phyloP scores from a whole-genome alignment of 1,139 yeast genomes.

The Nakaseomyces bracarensis region DNA sequence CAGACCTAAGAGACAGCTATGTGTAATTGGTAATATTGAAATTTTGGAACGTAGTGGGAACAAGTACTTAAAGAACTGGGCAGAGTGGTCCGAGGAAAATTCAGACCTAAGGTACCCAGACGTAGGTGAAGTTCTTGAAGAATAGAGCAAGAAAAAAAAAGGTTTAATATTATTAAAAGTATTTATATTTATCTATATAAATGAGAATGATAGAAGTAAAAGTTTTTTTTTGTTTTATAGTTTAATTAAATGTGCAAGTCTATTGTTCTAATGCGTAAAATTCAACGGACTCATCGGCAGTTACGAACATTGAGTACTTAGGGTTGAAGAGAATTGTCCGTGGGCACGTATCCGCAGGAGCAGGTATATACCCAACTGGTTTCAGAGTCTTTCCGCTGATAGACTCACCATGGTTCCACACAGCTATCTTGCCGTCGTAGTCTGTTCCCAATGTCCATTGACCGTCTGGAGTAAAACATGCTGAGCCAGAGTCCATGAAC shows the following conservation, averaged over 20 bases:
- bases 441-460: conserved; percentile 60
- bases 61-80: conserved; percentile 58
- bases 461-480: conserved; percentile 78
- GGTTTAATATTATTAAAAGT: not conserved
- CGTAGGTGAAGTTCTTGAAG: conserved; percentile 27
- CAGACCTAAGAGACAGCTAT: conserved; percentile 76
- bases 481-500: conserved; percentile 52
- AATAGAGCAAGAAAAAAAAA: conserved; percentile 2
- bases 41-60: conserved; percentile 40
- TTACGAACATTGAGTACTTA: conserved; percentile 61
- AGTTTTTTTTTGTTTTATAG: no score
- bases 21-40: conserved; percentile 81
- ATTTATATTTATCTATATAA: conserved; percentile 27
- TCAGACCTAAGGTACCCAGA: conserved; percentile 68
- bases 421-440: conserved; percentile 42
- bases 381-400: conserved; percentile 27
- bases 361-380: conserved; percentile 28
- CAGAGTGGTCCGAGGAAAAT: conserved; percentile 57
- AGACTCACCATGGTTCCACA: conserved; percentile 52
- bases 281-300: conserved; percentile 54
- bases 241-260: conserved; percentile 8
- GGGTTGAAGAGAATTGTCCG: conserved; percentile 72
- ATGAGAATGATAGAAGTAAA: no score
- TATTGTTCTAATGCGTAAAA: conserved; percentile 22
- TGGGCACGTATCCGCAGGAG: conserved; percentile 38